A percentile compares a stretch with the other conserved stretches of the same genome.
These are phyloP conservation scores for Phytophthora gonapodyides DNA, from an alignment of 352 stramenopile species.

Conservation along the genomic window DNA sequence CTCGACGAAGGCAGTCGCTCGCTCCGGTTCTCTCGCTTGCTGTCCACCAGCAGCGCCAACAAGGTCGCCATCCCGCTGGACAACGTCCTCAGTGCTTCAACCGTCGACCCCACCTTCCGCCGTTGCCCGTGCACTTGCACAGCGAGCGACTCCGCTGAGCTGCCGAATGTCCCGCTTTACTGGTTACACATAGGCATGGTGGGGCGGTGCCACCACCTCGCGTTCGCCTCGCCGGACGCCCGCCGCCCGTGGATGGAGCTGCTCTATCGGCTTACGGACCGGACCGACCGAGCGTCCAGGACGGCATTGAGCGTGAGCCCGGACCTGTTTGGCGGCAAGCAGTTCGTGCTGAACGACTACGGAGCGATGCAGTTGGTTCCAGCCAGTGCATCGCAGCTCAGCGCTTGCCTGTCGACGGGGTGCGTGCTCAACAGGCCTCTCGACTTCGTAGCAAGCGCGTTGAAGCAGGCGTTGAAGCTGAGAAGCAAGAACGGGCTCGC, in stretches of 20 bases:
- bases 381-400: neutral
- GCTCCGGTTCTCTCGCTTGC: conserved; percentile 55
- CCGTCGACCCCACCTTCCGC: conserved; percentile 14
- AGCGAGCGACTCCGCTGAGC: neutral
- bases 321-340: conserved; percentile 20
- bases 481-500: neutral
- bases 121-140: conserved; percentile 9
- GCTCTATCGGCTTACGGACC: conserved; percentile 29
- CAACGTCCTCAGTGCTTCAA: conserved; percentile 33
- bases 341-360: conserved; percentile 55
- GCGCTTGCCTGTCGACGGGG: neutral
- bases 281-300: conserved; percentile 10
- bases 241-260: conserved; percentile 39
- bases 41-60: conserved; percentile 32
- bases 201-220: conserved; percentile 53
- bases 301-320: neutral
- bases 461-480: conserved; percentile 9
- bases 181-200: conserved; percentile 55
- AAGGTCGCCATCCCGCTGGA: conserved; percentile 42
- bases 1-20: conserved; percentile 41
- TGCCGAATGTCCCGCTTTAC: conserved; percentile 20
- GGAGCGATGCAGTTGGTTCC: conserved; percentile 20
- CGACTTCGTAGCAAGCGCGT: conserved; percentile 7
- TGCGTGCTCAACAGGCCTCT: conserved; percentile 6
- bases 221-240: conserved; percentile 42